These are phyloP conservation scores for Rhizopogon vinicolor DNA, from an alignment of 768 basidiomycete genomes.

Conservation along the genomic window DNA sequence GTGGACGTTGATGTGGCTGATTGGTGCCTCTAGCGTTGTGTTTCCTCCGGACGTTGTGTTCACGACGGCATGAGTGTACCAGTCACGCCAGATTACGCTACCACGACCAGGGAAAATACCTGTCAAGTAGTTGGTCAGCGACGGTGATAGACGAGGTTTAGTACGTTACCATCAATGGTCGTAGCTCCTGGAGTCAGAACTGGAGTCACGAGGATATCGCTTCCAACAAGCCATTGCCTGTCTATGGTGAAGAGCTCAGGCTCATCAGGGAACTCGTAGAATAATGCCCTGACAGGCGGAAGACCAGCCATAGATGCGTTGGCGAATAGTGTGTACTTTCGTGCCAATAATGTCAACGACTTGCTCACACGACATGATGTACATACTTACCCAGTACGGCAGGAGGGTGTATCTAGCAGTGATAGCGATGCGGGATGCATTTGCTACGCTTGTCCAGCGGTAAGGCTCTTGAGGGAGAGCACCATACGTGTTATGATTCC, in stretches of 20 bases:
- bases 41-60: conserved; percentile 35
- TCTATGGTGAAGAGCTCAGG: conserved; percentile 58
- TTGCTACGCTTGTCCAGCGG: conserved; percentile 75
- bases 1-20: conserved; percentile 74
- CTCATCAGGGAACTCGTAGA: conserved; percentile 74
- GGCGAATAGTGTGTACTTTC: conserved; percentile 68
- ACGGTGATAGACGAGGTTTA: too few relatives aligned
- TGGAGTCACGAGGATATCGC: conserved; percentile 72
- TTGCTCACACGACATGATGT: neutral
- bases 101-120: conserved; percentile 65
- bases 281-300: conserved; percentile 70
- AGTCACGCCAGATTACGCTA: conserved; percentile 63
- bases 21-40: conserved; percentile 56
- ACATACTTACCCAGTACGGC: conserved; percentile 66
- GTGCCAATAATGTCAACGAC: neutral
- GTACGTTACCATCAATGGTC: conserved; percentile 53
- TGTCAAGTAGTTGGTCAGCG: conserved; percentile 13
- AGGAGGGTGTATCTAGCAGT: conserved; percentile 62
- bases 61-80: conserved; percentile 62
- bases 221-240: conserved; percentile 68
- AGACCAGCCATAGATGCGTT: conserved; percentile 60
- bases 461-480: conserved; percentile 76
- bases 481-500: conserved; percentile 68
- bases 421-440: conserved; percentile 71
- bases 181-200: conserved; percentile 66